These are phyloP conservation scores for Trypanosoma lewisi DNA, from an alignment of 208 protist genomes.

Conservation along the genomic window DNA sequence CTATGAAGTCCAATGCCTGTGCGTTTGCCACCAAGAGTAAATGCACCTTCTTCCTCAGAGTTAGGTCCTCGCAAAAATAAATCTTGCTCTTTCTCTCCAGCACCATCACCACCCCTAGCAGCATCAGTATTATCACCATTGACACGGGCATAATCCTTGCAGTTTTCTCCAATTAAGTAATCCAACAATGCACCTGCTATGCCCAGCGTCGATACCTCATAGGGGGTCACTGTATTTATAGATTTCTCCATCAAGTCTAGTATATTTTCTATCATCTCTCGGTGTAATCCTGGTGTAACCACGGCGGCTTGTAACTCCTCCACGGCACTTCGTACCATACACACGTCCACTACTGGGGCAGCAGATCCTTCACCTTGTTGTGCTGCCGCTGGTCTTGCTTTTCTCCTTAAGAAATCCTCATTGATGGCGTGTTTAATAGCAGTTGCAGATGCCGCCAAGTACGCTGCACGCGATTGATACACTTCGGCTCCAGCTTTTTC, in stretches of 20 bases:
- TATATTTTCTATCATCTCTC: constrained; percentile 5
- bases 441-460: constrained; percentile 4
- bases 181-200: constrained; percentile 23
- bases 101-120: neutral
- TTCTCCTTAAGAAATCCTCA: neutral
- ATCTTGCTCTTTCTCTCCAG: neutral
- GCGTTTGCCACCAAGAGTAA: constrained; percentile 41
- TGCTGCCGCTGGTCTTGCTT: neutral
- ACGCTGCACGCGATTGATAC: constrained; percentile 12
- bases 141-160: neutral
- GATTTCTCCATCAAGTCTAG: constrained; percentile 22
- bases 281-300: constrained; percentile 14
- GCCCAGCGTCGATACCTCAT: constrained; percentile 27
- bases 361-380: too few relatives aligned
- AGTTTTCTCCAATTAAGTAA: constrained; percentile 17
- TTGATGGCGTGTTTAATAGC: constrained; percentile 7
- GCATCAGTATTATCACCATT: neutral
- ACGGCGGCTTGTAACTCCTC: constrained; percentile 7
- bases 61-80: neutral
- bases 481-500: neutral
- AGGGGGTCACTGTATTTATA: constrained; percentile 16
- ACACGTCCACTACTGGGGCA: too few relatives aligned
- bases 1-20: constrained; percentile 42
- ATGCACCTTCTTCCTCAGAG: neutral
- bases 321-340: constrained; percentile 9